Percentiles rank a stretch among this genome's conserved stretches.
Conservation (phyloP, 2,329 filamentous ascomycete species). For the Fusarium palustre region DNA sequence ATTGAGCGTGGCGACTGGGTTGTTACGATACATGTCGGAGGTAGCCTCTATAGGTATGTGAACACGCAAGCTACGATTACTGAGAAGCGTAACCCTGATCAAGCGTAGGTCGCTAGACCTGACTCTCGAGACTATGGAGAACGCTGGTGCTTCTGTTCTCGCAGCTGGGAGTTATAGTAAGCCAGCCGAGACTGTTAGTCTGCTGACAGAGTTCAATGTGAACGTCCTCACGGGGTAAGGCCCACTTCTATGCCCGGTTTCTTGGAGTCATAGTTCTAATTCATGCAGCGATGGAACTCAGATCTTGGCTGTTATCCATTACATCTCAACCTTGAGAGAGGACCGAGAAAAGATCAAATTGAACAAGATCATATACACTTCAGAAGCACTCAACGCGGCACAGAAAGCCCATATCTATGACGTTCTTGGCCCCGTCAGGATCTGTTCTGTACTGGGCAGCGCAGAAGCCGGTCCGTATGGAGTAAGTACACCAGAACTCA, state of each 20-base stretch:
- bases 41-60: conserved; percentile 54
- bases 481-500: conserved; percentile 49
- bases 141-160: conserved; percentile 55
- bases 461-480: conserved; percentile 58
- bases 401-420: conserved; percentile 51
- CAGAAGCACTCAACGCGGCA: conserved; percentile 52
- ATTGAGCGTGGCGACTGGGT: conserved; percentile 55
- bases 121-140: conserved; percentile 54
- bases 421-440: conserved; percentile 49
- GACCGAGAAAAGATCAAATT: conserved; percentile 47
- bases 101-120: conserved; percentile 54
- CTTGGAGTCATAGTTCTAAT: neutral
- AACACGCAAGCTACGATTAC: accelerated
- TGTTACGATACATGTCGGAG: conserved; percentile 52
- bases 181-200: conserved; percentile 40
- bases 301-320: conserved; percentile 52
- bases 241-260: accelerated
- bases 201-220: conserved; percentile 49
- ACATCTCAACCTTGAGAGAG: conserved; percentile 50
- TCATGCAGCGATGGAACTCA: conserved; percentile 52
- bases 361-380: conserved; percentile 59
- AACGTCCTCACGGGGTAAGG: conserved; percentile 52
- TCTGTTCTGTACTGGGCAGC: conserved; percentile 57
- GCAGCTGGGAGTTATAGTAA: conserved; percentile 51
- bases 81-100: neutral